Base-by-base conservation (phyloP, 257 asterid genomes). In the Solanum clarkiae region DNA sequence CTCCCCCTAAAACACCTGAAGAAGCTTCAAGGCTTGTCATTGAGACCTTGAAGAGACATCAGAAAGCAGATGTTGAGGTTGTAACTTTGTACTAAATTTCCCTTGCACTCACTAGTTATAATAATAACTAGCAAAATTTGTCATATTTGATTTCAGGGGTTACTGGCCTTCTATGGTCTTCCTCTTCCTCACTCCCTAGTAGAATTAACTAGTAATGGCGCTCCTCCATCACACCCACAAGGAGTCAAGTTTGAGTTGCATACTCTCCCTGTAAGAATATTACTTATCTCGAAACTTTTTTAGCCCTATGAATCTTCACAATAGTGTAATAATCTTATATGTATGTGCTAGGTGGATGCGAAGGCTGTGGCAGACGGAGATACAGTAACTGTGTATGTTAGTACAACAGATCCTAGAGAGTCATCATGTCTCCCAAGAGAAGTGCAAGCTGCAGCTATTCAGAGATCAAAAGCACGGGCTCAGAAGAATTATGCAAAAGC, bases 341-440 rank as follows among this genome's bases (percentile, higher is more conserved):
- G 22, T 40, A 4, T 36, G 17, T 32, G 6, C 70, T 29, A 95
- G 99, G 97, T 96, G 84, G 97, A 96, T 88, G 92, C 92, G 4
- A 96, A 91, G 88, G 97, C 99, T 26, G 99, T 95, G 44, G 99
- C 98, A 6, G 98, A 95, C 89, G 99, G 98, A n/a, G 98, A 95
- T 89, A 94, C 98, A 7, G 83, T 96, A 81, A 96, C 95, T 12
- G 98, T 92, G 18, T 96, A 93, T 53, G 97, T 95, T 45, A 93
- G 90, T 79, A 84, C 93, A 1, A 77, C 14, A 11, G 94, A 93
- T 87, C 88, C 91, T 10, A 91, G 94, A 86, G 99, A 93, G 89
- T 88, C 99, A 10, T 84, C 97, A 13, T 66, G 71, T 59, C 91
- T 97, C 49, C 99, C 99, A 6, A 81, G 80, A 72, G 93, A 92